A percentile compares a stretch with the other conserved stretches of the same genome.
Conservation (phyloP, 306 rosid species). For the Rubus idaeus region DNA sequence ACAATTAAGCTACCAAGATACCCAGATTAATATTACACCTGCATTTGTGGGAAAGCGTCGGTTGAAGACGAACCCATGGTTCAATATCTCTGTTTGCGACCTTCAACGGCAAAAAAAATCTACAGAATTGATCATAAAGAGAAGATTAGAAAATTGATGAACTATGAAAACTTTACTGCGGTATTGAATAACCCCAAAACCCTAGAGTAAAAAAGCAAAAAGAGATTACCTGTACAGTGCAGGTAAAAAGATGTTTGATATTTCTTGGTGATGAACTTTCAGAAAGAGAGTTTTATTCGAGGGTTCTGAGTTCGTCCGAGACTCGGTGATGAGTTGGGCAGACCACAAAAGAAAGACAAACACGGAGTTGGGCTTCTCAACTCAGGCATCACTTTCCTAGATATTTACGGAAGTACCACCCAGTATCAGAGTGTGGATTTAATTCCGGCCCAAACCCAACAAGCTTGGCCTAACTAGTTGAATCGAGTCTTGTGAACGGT, state of each 20-base stretch:
- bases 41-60: conserved; percentile 41
- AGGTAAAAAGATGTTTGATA: neutral
- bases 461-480: too few species aligned
- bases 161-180: neutral
- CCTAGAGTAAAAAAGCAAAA: neutral
- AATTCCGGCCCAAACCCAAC: neutral
- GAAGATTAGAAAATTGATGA: neutral
- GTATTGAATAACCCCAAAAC: conserved; percentile 10
- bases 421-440: too few species aligned
- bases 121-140: neutral
- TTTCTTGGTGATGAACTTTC: neutral
- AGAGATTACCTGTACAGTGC: neutral
- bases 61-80: conserved; percentile 57
- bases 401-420: too few species aligned
- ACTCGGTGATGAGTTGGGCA: too few species aligned
- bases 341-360: too few species aligned
- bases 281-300: neutral
- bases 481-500: too few species aligned
- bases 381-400: too few species aligned
- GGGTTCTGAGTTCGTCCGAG: too few species aligned
- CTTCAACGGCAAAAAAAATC: neutral
- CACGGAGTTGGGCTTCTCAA: too few species aligned
- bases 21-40: conserved; percentile 29
- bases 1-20: neutral
- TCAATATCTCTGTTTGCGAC: conserved; percentile 9